These are phyloP conservation scores for Curvularia hawaiiensis DNA, from an alignment of 2,329 filamentous ascomycete genomes.

Conservation along the genomic window DNA sequence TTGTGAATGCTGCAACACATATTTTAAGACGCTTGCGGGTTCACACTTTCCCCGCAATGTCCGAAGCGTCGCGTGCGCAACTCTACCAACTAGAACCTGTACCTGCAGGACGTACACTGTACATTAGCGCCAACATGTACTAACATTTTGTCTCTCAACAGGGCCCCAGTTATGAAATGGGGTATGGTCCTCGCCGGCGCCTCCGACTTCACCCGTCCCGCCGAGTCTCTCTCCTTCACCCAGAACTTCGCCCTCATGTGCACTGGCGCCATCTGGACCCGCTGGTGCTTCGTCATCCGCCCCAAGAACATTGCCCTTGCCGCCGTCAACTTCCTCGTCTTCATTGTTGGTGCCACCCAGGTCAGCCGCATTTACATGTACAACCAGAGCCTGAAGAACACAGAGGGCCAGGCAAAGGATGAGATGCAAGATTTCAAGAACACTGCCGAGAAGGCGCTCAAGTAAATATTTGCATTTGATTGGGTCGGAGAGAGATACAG, in stretches of 20 bases:
- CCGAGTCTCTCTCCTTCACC: conserved; percentile 88
- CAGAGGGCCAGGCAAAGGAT: conserved; percentile 46
- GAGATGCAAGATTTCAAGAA: conserved; percentile 43
- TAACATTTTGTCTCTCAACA: conserved; percentile 42
- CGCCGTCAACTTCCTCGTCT: conserved; percentile 98
- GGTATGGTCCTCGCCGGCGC: conserved; percentile 88
- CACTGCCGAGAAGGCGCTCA: conserved; percentile 27
- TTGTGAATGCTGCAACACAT: neutral
- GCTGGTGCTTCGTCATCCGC: conserved; percentile 98
- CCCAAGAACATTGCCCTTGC: conserved; percentile 92
- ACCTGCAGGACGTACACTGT: neutral
- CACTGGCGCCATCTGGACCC: conserved; percentile 96
- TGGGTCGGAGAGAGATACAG: neutral
- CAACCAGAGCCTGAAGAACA: conserved; percentile 63
- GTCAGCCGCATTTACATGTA: conserved; percentile 75
- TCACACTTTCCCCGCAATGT: conserved; percentile 9
- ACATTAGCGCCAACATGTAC: neutral
- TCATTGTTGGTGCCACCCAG: conserved; percentile 83
- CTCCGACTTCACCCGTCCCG: conserved; percentile 88
- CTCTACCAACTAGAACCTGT: neutral
- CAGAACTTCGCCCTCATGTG: conserved; percentile 90
- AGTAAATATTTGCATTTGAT: neutral
- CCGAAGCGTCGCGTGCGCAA: conserved; percentile 9
- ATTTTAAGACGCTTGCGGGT: neutral
- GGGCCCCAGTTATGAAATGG: conserved; percentile 97